phyloP scores from a whole-genome alignment of 2,329 filamentous ascomycete species.

The Lasiodiplodia gonubiensis region DNA sequence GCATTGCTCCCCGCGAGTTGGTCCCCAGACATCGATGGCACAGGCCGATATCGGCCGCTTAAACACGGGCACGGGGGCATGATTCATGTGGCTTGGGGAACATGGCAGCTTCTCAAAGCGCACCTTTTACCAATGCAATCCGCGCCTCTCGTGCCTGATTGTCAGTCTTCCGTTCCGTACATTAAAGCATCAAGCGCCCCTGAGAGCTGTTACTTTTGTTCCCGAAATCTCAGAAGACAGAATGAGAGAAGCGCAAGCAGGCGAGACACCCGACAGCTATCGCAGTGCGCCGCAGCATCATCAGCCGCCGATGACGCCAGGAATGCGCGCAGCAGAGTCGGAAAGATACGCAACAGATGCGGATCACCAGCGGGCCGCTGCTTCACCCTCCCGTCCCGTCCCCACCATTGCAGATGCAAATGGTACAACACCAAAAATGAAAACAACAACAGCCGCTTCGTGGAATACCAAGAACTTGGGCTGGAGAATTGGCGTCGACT shows the following conservation, averaged over 20 bases:
- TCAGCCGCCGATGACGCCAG: slow-evolving; percentile 21
- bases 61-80: slow-evolving; percentile 10
- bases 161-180: background rate
- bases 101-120: slow-evolving; percentile 5
- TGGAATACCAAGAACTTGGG: slow-evolving; percentile 82
- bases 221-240: background rate
- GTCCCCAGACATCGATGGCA: background rate
- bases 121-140: slow-evolving; percentile 17
- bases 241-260: slow-evolving; percentile 13
- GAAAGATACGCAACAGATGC: slow-evolving; percentile 16
- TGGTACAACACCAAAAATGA: slow-evolving; percentile 14
- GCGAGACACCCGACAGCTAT: slow-evolving; percentile 18
- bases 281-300: slow-evolving; percentile 13
- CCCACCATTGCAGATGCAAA: slow-evolving; percentile 10
- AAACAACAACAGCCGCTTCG: background rate
- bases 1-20: background rate
- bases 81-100: slow-evolving; percentile 11
- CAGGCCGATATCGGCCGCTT: slow-evolving; percentile 25
- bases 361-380: slow-evolving; percentile 7
- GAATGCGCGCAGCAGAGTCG: slow-evolving; percentile 5
- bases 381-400: background rate
- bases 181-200: slow-evolving; percentile 2
- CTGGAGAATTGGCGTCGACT: slow-evolving; percentile 70
- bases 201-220: background rate
- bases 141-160: slow-evolving; percentile 4